phyloP scores from a whole-genome alignment of 805 yeast genomes.

The Yamadazyma phyllophila region DNA sequence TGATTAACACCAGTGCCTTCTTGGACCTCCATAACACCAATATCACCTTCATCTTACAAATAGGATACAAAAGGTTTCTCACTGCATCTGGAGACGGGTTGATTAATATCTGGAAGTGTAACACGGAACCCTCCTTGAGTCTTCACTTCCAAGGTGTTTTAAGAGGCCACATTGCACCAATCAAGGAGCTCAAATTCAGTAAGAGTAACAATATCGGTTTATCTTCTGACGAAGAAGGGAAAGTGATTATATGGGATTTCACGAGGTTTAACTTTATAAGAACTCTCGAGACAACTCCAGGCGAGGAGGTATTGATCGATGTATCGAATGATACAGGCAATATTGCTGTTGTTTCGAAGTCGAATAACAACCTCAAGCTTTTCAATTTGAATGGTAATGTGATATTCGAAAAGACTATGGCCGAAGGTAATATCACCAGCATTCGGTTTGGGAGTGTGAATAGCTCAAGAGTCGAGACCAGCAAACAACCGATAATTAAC shows the following conservation, averaged over 20 bases:
- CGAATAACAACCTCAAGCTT: slow-evolving; percentile 26
- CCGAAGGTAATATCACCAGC: slow-evolving; percentile 18
- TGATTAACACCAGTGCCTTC: slow-evolving; percentile 43
- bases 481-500: slow-evolving; percentile 18
- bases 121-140: slow-evolving; percentile 22
- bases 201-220: slow-evolving; percentile 53
- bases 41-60: slow-evolving; percentile 39
- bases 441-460: slow-evolving; percentile 31
- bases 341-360: slow-evolving; percentile 34
- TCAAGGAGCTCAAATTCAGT: slow-evolving; percentile 48
- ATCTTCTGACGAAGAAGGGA: slow-evolving; percentile 55
- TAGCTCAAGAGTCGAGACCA: slow-evolving; percentile 24
- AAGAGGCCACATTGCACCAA: slow-evolving; percentile 55
- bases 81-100: slow-evolving; percentile 59
- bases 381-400: slow-evolving; percentile 56
- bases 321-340: slow-evolving; percentile 57
- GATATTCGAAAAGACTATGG: slow-evolving; percentile 22
- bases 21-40: slow-evolving; percentile 40
- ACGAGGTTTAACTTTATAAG: slow-evolving; percentile 52
- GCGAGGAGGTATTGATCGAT: slow-evolving; percentile 29
- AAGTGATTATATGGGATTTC: slow-evolving; percentile 63
- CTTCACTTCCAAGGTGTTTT: slow-evolving; percentile 45
- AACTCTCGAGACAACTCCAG: slow-evolving; percentile 17
- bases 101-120: slow-evolving; percentile 56
- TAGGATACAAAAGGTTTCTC: slow-evolving; percentile 42